phyloP scores from a whole-genome alignment of 805 yeast genomes.

The Kodamaea kakaduensis region DNA sequence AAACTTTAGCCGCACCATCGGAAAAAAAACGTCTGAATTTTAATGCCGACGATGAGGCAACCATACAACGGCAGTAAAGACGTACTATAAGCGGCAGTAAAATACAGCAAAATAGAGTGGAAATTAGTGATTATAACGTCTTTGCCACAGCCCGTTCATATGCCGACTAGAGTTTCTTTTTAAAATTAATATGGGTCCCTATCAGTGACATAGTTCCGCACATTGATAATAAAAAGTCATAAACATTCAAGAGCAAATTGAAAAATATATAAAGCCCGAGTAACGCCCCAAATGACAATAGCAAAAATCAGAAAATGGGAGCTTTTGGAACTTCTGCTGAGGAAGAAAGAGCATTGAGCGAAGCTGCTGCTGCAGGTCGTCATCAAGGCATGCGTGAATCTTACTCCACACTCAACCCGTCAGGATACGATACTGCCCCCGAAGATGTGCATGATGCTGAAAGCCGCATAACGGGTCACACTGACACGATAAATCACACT shows the following conservation, averaged over 20 bases:
- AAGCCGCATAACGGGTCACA: too few species aligned
- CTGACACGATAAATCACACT: background rate
- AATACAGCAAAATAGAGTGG: too few species aligned
- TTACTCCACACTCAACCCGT: conserved; percentile 20
- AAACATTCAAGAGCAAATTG: conserved; percentile 1
- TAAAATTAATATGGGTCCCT: too few species aligned
- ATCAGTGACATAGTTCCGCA: background rate
- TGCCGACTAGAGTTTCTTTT: too few species aligned
- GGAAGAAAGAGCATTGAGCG: conserved; percentile 27
- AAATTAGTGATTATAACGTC: too few species aligned
- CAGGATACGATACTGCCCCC: conserved; percentile 33
- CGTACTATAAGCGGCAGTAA: background rate
- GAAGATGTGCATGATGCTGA: conserved; percentile 16
- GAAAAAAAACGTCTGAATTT: background rate
- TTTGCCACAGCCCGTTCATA: too few species aligned
- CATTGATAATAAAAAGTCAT: background rate
- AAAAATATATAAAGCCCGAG: too few species aligned
- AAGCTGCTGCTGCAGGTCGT: conserved; percentile 18
- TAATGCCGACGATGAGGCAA: background rate
- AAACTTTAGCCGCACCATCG: background rate
- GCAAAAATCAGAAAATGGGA: conserved; percentile 21
- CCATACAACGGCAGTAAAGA: conserved; percentile 1
- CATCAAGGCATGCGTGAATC: conserved; percentile 11
- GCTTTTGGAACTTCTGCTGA: conserved; percentile 31
- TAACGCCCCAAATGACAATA: too few species aligned